phyloP scores from a whole-genome alignment of 1,284 basidiomycete species.

The Mycena citricolor region DNA sequence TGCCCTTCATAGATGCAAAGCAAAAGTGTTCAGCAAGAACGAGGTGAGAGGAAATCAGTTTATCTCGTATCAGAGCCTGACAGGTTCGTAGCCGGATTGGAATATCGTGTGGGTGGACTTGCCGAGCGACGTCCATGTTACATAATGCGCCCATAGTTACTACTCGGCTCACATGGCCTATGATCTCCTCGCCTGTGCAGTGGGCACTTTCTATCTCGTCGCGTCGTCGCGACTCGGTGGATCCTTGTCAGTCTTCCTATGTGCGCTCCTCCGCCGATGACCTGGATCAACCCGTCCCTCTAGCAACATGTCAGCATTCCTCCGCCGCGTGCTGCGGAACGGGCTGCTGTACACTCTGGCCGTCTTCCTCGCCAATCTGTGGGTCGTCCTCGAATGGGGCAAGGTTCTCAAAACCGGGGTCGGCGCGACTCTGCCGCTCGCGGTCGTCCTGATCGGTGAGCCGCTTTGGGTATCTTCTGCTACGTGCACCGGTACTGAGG shows the following conservation, averaged over 20 bases:
- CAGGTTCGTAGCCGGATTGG: slow-evolving; percentile 13
- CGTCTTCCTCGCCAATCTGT: slow-evolving; percentile 14
- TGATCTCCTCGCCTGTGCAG: slow-evolving; percentile 8
- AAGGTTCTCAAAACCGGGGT: slow-evolving; percentile 6
- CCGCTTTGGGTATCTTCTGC: neutral
- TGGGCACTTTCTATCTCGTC: slow-evolving; percentile 8
- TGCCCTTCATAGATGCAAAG: slow-evolving; percentile 9
- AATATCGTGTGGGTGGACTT: slow-evolving; percentile 10
- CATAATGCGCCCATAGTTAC: slow-evolving; percentile 2
- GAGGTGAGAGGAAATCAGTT: slow-evolving; percentile 2
- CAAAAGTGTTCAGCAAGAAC: slow-evolving; percentile 1
- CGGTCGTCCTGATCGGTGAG: slow-evolving; percentile 12
- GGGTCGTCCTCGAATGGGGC: slow-evolving; percentile 11
- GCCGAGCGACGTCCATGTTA: neutral
- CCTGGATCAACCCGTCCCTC: too few species aligned
- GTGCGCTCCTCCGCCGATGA: neutral
- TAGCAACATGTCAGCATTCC: slow-evolving; percentile 11
- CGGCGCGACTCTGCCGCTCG: slow-evolving; percentile 12
- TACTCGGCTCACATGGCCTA: slow-evolving; percentile 12
- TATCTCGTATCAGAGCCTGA: neutral
- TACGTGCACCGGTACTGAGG: neutral
- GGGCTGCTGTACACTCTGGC: slow-evolving; percentile 8
- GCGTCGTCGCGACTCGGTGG: slow-evolving; percentile 1
- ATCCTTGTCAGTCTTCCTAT: slow-evolving; percentile 2
- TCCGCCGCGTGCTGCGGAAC: slow-evolving; percentile 6